Evolutionary conservation across 371 early-diverging fungal genomes (phyloP).

Genomic region (Enterocytospora artemiae): DNA sequence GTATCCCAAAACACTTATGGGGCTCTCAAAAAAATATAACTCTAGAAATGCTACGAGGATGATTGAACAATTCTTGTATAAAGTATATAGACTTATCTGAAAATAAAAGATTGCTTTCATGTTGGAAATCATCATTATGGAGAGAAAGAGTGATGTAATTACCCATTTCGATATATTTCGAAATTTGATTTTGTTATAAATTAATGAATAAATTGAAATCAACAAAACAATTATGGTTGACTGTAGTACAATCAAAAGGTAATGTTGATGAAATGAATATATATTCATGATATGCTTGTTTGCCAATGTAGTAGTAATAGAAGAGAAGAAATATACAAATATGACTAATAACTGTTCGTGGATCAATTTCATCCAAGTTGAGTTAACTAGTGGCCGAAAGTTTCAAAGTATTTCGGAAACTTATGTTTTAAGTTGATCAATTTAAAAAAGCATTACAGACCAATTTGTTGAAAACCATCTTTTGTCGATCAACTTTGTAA

Average conservation of each 20-base stretch:
- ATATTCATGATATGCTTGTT: constrained; percentile 55
- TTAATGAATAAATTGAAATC: constrained; percentile 4
- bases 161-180: constrained; percentile 65
- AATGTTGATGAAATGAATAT: constrained; percentile 37
- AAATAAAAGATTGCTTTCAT: constrained; percentile 78
- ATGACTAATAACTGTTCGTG: constrained; percentile 9
- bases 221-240: constrained; percentile 37
- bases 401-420: not conserved
- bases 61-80: constrained; percentile 93
- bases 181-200: constrained; percentile 60
- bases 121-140: constrained; percentile 90
- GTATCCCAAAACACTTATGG: constrained; percentile 64
- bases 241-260: constrained; percentile 44
- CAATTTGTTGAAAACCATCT: not conserved
- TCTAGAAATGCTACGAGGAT: constrained; percentile 88
- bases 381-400: not conserved
- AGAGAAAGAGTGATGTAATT: constrained; percentile 70
- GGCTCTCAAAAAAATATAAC: constrained; percentile 66
- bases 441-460: not conserved
- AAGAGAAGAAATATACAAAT: constrained; percentile 27
- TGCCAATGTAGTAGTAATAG: constrained; percentile 40
- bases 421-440: not conserved
- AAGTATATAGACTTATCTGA: constrained; percentile 73
- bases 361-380: not conserved
- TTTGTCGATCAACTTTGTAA: not conserved